A percentile compares a stretch with the other conserved stretches of the same genome.
These are phyloP conservation scores for Alternaria metachromatica DNA, from an alignment of 2,329 filamentous ascomycete genomes.

Conservation along the genomic window DNA sequence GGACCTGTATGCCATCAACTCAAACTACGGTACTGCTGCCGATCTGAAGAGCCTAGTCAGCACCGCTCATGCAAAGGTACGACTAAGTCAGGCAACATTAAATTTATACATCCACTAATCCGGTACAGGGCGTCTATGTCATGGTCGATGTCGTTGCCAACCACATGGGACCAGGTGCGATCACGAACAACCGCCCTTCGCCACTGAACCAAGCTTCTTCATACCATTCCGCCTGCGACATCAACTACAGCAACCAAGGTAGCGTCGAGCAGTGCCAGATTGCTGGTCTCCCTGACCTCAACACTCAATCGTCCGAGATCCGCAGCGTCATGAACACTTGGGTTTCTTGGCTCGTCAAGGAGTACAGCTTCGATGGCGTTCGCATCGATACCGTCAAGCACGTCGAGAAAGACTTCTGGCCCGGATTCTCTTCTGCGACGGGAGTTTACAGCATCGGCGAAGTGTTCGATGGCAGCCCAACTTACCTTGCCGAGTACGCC, in stretches of 20 bases:
- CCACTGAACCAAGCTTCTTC: constrained; percentile 36
- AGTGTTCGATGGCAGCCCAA: constrained; percentile 62
- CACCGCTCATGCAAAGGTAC: constrained; percentile 56
- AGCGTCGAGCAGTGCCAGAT: constrained; percentile 42
- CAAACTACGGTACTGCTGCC: constrained; percentile 56
- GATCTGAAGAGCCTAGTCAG: constrained; percentile 56
- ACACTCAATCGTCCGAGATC: constrained; percentile 35
- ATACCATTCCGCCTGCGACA: constrained; percentile 37
- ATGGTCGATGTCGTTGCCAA: constrained; percentile 63
- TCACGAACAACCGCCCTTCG: constrained; percentile 35
- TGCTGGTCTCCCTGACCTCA: constrained; percentile 38
- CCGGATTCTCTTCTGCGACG: constrained; percentile 59
- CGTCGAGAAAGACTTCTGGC: constrained; percentile 66
- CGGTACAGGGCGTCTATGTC: constrained; percentile 49
- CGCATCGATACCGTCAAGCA: constrained; percentile 69
- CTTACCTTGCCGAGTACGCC: constrained; percentile 62
- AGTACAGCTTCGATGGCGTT: constrained; percentile 58
- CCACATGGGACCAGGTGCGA: constrained; percentile 47
- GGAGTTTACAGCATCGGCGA: constrained; percentile 69
- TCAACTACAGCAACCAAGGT: constrained; percentile 42
- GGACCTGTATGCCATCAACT: constrained; percentile 57
- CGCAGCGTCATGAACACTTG: constrained; percentile 35
- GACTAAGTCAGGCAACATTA: neutral
- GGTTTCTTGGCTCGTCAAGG: constrained; percentile 39
- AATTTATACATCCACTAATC: constrained; percentile 1